phyloP scores from a whole-genome alignment of 2,329 filamentous ascomycete genomes.

The Chaetothyriales sp. region DNA sequence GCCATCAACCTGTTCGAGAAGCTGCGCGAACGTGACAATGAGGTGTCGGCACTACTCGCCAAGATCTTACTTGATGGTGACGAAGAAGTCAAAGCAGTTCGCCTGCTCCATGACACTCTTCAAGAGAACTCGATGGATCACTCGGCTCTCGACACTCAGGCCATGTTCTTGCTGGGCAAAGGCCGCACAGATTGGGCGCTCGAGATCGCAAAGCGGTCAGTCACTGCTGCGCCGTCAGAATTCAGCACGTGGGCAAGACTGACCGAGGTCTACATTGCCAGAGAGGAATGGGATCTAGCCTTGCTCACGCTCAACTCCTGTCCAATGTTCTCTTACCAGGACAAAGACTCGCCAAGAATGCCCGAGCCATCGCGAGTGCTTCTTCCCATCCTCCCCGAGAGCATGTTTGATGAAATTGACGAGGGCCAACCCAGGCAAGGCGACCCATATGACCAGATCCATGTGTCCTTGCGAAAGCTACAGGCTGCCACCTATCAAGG shows the following conservation, averaged over 20 bases:
- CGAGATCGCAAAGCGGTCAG: conserved; percentile 85
- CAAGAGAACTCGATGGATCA: conserved; percentile 96
- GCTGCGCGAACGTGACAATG: conserved; percentile 73
- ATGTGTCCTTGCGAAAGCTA: conserved; percentile 71
- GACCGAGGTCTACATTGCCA: conserved; percentile 81
- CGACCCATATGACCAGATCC: conserved; percentile 69
- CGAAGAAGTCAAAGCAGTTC: conserved; percentile 90
- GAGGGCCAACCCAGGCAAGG: conserved; percentile 63
- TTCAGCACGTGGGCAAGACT: conserved; percentile 93
- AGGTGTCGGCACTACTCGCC: conserved; percentile 83
- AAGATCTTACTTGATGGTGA: conserved; percentile 88
- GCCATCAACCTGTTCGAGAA: conserved; percentile 98
- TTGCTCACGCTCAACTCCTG: conserved; percentile 93
- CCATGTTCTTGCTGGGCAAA: conserved; percentile 80
- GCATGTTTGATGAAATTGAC: conserved; percentile 87
- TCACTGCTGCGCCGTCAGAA: conserved; percentile 88
- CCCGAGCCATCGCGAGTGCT: conserved; percentile 80
- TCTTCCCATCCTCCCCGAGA: conserved; percentile 76
- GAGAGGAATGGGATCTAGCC: conserved; percentile 95
- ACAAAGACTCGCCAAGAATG: conserved; percentile 91
- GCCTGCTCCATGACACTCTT: conserved; percentile 73
- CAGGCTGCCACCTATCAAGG: conserved; percentile 84
- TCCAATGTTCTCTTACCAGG: conserved; percentile 99
- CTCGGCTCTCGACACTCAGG: conserved; percentile 86
- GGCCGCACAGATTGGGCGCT: conserved; percentile 75